Percentiles rank a stretch among this genome's conserved stretches.
Evolutionary conservation across 352 stramenopile species (phyloP).

Genomic region (Globisporangium sylvaticum): DNA sequence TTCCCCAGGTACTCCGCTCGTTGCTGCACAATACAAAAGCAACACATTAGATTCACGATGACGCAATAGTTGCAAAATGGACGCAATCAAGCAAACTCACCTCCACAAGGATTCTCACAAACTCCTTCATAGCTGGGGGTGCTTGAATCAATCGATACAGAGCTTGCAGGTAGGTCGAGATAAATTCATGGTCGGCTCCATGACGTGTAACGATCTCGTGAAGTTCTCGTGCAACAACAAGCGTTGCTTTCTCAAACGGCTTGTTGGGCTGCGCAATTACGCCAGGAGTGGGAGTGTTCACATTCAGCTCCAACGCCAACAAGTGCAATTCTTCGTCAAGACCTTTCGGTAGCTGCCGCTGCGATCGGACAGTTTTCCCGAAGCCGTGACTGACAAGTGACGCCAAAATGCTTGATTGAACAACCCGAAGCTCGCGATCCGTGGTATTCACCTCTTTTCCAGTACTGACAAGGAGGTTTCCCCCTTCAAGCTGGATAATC

Average conservation of each 20-base stretch:
- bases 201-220: slow-evolving; percentile 61
- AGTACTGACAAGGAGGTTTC: slow-evolving; percentile 39
- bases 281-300: slow-evolving; percentile 69
- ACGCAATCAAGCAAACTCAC: slow-evolving; percentile 23
- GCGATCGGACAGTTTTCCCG: slow-evolving; percentile 56
- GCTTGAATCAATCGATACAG: slow-evolving; percentile 67
- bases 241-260: slow-evolving; percentile 70
- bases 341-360: slow-evolving; percentile 58
- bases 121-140: slow-evolving; percentile 65
- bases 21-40: slow-evolving; percentile 30
- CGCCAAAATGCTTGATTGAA: slow-evolving; percentile 62
- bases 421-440: slow-evolving; percentile 66
- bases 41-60: slow-evolving; percentile 7
- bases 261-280: slow-evolving; percentile 74
- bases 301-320: slow-evolving; percentile 72
- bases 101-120: slow-evolving; percentile 72
- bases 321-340: slow-evolving; percentile 76
- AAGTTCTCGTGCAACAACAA: slow-evolving; percentile 62
- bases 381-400: slow-evolving; percentile 51
- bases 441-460: slow-evolving; percentile 41
- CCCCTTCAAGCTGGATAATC: slow-evolving; percentile 65
- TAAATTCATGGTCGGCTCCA: slow-evolving; percentile 56
- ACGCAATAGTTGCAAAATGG: background rate
- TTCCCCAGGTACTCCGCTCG: slow-evolving; percentile 68
- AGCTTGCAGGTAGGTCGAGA: slow-evolving; percentile 71